phyloP scores from a whole-genome alignment of 176 grass and related monocot genomes.

The Eragrostis nindensis region DNA sequence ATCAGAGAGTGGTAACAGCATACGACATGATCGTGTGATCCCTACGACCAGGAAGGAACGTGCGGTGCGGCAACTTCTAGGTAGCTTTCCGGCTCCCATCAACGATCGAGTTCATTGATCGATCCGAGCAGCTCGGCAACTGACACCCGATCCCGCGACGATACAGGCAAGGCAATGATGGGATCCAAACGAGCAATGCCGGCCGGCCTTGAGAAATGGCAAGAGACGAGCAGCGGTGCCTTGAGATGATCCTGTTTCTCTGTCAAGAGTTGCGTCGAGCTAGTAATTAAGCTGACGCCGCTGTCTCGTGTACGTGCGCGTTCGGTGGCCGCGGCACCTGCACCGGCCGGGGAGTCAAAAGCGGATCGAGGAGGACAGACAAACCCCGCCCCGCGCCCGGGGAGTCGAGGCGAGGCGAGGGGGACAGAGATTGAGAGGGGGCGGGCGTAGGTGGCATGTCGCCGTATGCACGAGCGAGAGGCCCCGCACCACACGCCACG shows the following conservation, averaged over 20 bases:
- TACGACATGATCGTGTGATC: conserved; percentile 23
- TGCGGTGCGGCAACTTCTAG: background rate
- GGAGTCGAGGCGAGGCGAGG: background rate
- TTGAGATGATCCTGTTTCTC: background rate
- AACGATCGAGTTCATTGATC: background rate
- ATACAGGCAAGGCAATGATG: background rate
- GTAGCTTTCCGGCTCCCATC: background rate
- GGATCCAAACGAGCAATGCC: background rate
- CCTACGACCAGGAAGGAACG: conserved; percentile 15
- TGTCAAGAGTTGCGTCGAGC: background rate
- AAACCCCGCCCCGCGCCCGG: too few species aligned
- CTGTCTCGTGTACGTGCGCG: background rate
- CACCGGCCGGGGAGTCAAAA: background rate
- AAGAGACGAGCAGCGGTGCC: too few species aligned
- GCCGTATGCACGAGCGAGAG: conserved; percentile 32
- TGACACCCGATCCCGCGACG: too few species aligned
- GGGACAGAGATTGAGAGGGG: conserved; percentile 16
- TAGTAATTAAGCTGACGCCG: background rate
- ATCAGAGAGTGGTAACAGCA: background rate
- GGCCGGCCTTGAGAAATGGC: too few species aligned
- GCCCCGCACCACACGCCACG: background rate
- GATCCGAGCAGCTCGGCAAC: background rate
- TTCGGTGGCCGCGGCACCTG: conserved; percentile 4
- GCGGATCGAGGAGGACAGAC: background rate
- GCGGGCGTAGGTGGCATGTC: conserved; percentile 43